Conservation (phyloP, 345 rosid genomes). For the Salix brachista region DNA sequence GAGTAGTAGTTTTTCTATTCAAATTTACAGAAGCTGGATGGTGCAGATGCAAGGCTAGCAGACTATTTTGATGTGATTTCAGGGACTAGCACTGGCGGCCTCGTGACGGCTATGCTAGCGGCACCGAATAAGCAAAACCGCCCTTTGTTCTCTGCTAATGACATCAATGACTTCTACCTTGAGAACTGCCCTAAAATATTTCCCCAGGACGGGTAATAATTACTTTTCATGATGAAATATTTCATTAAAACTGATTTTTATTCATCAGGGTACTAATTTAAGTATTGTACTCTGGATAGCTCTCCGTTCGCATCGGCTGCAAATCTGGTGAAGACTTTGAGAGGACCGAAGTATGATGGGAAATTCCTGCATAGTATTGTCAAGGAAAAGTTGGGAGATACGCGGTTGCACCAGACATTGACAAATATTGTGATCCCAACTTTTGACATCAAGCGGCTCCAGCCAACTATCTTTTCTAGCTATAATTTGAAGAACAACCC, state of each 20-base stretch:
- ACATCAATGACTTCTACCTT: conserved; percentile 34
- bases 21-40: conserved; percentile 54
- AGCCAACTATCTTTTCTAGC: too few relatives aligned
- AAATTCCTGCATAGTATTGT: conserved; percentile 43
- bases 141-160: conserved; percentile 64
- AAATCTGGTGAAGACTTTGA: conserved; percentile 35
- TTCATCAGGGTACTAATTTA: background rate
- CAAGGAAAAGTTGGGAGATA: conserved; percentile 43
- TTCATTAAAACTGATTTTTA: too few relatives aligned
- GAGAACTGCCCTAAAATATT: conserved; percentile 20
- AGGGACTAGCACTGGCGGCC: conserved; percentile 40
- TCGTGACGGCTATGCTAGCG: conserved; percentile 61
- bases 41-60: conserved; percentile 55
- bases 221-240: background rate
- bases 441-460: too few relatives aligned
- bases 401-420: conserved; percentile 40
- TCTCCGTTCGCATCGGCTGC: conserved; percentile 26
- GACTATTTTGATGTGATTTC: too few relatives aligned
- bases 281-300: background rate
- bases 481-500: too few relatives aligned
- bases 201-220: conserved; percentile 4
- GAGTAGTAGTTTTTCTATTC: background rate
- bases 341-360: conserved; percentile 65
- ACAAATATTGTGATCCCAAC: too few relatives aligned
- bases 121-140: conserved; percentile 51